Percentiles rank a stretch among this genome's conserved stretches.
These are phyloP conservation scores for Mimosa bimucronata DNA, from an alignment of 306 rosid species.

Conservation along the genomic window DNA sequence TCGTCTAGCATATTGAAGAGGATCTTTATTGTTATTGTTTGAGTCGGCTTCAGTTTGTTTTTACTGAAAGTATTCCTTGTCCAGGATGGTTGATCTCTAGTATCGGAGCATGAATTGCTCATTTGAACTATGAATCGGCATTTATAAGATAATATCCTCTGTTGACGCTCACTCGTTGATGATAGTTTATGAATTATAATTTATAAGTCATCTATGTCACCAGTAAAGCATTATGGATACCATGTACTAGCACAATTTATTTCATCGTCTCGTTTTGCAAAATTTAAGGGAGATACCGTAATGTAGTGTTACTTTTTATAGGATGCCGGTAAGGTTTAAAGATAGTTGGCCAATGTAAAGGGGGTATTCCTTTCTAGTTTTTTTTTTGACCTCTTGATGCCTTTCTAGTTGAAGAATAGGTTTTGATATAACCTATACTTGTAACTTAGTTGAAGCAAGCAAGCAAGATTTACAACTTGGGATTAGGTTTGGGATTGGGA, in stretches of 20 bases:
- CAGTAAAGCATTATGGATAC: not conserved
- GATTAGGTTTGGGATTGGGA: too few relatives aligned
- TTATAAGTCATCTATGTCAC: not conserved
- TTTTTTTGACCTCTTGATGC: too few relatives aligned
- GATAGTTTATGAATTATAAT: not conserved
- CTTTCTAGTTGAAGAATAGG: too few relatives aligned
- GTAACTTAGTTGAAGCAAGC: too few relatives aligned
- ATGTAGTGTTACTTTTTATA: too few relatives aligned
- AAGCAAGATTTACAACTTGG: too few relatives aligned
- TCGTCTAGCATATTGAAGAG: not conserved
- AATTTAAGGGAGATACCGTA: not conserved
- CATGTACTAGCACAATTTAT: not conserved
- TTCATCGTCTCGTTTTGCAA: not conserved
- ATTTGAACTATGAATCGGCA: not conserved
- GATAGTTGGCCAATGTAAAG: too few relatives aligned
- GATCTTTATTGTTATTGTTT: not conserved
- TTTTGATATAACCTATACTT: too few relatives aligned
- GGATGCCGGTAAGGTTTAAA: too few relatives aligned
- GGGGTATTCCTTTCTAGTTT: too few relatives aligned
- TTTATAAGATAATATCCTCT: not conserved
- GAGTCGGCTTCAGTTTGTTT: not conserved
- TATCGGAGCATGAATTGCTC: not conserved
- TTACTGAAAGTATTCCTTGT: not conserved
- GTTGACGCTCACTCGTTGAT: not conserved
- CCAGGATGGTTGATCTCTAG: not conserved